Base-by-base conservation (phyloP, 306 rosid genomes). In the Prunus salicina region DNA sequence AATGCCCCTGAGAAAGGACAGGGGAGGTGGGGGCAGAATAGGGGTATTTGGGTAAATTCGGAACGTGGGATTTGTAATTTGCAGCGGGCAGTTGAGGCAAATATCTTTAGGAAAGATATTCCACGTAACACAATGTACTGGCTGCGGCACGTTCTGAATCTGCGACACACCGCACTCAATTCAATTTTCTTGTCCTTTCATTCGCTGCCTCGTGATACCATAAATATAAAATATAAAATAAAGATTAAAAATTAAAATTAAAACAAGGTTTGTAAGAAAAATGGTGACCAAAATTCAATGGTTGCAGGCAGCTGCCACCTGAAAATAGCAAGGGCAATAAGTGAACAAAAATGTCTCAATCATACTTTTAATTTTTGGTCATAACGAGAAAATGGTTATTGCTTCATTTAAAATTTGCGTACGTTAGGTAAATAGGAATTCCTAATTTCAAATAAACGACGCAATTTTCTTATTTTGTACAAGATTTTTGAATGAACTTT, bases 101-200 rank as follows among this genome's bases (percentile, higher is more conserved):
- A 72, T 72, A 61, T 72, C 72, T 73, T 53, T 43, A 24, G 24
- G 57, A 65, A 64, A 79, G 78, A 79, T 72, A 72, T 57, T 61
- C 68, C 64, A 49, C 76, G 14, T 13, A 53, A 41, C 82, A 78
- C 78, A 63, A 73, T 51, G 67, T 41, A 64, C 46, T 53, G 69
- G 34, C 73, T 63, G 49, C 61, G 49, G 53, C 61, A 52, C 70
- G 52, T 60, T 78, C 56, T 51, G 19, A 32, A 34, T 70, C 64
- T 47, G 64, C 76, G 52, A 78, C 81, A 56, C 43, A 43, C 75
- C 64, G 30, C 51, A 32, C 32, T 32, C 50, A n/a, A 55, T 63
- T 15, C 67, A 63, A 28, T 34, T 38, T 34, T 34, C 16, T 64
- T 64, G 25, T 34, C 69, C 2, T 64, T 32, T 34, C 14, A 27